Base-by-base conservation (phyloP, 192 early-diverging fungal species). In the Rhizophlyctis rosea region DNA sequence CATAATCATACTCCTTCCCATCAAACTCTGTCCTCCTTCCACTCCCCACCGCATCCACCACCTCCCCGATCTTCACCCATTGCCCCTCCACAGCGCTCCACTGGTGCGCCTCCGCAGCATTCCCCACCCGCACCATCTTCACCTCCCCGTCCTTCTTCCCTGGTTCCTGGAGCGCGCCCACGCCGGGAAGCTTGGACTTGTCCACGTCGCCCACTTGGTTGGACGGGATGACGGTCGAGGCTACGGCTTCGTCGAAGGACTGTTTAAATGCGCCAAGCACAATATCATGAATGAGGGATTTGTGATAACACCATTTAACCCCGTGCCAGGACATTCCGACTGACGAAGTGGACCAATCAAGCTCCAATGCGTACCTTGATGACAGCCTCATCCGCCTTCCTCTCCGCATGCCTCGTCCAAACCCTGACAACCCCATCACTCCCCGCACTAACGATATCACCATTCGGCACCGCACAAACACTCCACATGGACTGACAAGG, bases 401-500 rank as follows among this genome's bases (percentile, higher is more conserved):
- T 87, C 36, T 86, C 83, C 1, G 57, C 14, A 3, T 64, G 64
- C 7, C 82, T 75, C 0, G 94, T 90, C 70, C 94, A 99, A 1
- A 98, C 69, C 13, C 92, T 87, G 0, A 92, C 83, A 32, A 80
- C 59, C 3, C 88, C 85, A 78, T 98, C 93, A 59, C 88, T 92
- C 9, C 90, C 93, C 35, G 87, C 93, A 11, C 85, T 79, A 49
- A 95, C 84, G 50, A 98, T 89, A 55, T 83, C 85, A 25, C 90
- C 93, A 64, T 95, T 93, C 5, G 81, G 80, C 24, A 94, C 69
- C 1, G 73, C 63, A 0, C 84, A 74, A 2, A 98, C 89, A 18
- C 85, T 83, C 98, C 98, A 99, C 9, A 98, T 91, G 4, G 94
- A 96, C 9, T 87, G 84, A 28, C 91, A 87, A 2, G 98, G 95